phyloP scores from a whole-genome alignment of 2,329 filamentous ascomycete species.

The Paecilomyces sp. region DNA sequence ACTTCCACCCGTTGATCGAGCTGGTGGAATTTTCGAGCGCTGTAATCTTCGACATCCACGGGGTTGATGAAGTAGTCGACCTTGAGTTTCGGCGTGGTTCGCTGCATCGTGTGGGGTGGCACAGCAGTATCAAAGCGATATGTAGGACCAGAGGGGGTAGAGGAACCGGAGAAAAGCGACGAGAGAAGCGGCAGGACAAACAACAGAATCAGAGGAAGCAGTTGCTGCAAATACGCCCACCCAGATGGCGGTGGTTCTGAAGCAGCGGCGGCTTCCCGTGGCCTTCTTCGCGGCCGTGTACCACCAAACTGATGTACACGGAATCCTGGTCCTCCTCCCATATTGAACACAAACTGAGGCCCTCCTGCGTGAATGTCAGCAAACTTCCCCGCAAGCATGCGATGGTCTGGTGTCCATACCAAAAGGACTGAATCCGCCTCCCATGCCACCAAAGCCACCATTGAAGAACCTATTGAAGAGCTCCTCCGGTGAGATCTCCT shows the following conservation, averaged over 20 bases:
- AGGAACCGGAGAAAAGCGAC: constrained; percentile 61
- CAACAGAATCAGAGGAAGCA: constrained; percentile 82
- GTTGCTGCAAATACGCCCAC: constrained; percentile 55
- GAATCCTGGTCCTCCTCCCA: constrained; percentile 84
- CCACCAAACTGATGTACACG: constrained; percentile 95
- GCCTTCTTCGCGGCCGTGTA: constrained; percentile 65
- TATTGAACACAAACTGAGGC: constrained; percentile 90
- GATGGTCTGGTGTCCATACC: constrained; percentile 40
- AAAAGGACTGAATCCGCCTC: constrained; percentile 58
- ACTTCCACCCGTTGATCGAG: constrained; percentile 74
- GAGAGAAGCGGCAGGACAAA: constrained; percentile 80
- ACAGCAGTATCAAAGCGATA: constrained; percentile 69
- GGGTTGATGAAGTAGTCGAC: constrained; percentile 85
- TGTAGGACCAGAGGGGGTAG: constrained; percentile 53
- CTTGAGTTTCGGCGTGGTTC: constrained; percentile 62
- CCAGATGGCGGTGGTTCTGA: constrained; percentile 47
- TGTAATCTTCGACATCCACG: constrained; percentile 64
- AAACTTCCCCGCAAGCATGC: constrained; percentile 1
- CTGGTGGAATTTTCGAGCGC: constrained; percentile 59
- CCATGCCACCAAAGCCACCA: constrained; percentile 49
- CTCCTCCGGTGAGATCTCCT: constrained; percentile 93
- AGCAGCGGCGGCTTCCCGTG: constrained; percentile 54
- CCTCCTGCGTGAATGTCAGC: constrained; percentile 42
- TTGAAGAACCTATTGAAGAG: constrained; percentile 97
- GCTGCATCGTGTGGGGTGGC: constrained; percentile 66